Evolutionary conservation across 371 early-diverging fungal species (phyloP).

Genomic region (Batrachochytrium dendrobatidis): DNA sequence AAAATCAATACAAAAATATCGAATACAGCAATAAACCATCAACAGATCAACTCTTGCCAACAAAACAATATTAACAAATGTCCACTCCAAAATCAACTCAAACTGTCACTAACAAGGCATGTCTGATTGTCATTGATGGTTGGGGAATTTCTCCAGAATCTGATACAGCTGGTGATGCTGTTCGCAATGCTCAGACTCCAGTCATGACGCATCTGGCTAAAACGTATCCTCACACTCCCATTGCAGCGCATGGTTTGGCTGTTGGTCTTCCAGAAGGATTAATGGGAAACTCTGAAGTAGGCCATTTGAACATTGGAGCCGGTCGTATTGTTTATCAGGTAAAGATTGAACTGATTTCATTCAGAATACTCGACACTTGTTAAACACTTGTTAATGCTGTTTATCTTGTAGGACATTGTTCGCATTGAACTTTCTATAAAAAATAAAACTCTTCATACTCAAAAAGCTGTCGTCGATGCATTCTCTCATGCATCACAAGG

Average conservation of each 20-base stretch:
- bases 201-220: conserved; percentile 78
- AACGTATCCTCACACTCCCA: conserved; percentile 61
- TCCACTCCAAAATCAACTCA: background rate
- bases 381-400: background rate
- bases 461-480: conserved; percentile 69
- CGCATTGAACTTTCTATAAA: conserved; percentile 86
- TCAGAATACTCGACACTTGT: background rate
- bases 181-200: conserved; percentile 88
- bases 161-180: conserved; percentile 81
- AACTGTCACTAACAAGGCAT: conserved; percentile 19
- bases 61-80: too few relatives aligned
- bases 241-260: conserved; percentile 93
- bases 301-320: conserved; percentile 99
- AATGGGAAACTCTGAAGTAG: conserved; percentile 99
- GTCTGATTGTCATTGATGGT: conserved; percentile 72
- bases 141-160: conserved; percentile 84
- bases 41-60: too few relatives aligned
- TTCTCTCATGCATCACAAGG: conserved; percentile 78
- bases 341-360: background rate
- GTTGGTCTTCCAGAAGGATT: conserved; percentile 97
- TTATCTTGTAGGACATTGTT: conserved; percentile 75
- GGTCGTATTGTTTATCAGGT: conserved; percentile 97
- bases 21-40: too few relatives aligned
- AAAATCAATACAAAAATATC: too few relatives aligned
- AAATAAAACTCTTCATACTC: conserved; percentile 52